Conservation (phyloP, 768 basidiomycete genomes). For the Cystobasidium ongulense region DNA sequence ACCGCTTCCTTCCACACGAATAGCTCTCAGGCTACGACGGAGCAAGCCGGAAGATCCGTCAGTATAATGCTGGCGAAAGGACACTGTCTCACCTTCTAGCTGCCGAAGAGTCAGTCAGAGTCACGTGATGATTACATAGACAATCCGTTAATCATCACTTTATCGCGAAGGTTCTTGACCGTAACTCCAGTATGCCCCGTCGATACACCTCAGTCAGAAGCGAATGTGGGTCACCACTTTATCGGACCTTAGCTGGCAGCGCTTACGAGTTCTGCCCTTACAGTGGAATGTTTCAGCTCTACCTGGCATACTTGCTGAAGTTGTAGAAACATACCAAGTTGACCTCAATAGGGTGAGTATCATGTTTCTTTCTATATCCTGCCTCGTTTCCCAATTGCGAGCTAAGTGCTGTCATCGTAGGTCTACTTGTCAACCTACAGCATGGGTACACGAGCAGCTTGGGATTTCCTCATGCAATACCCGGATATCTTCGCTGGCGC, state of each 20-base stretch:
- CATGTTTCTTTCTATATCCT: neutral
- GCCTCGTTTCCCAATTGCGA: neutral
- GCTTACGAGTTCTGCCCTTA: neutral
- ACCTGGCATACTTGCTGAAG: slow-evolving; percentile 2
- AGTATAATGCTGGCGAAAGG: neutral
- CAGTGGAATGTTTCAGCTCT: neutral
- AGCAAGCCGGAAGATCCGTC: neutral
- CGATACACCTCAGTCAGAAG: slow-evolving; percentile 6
- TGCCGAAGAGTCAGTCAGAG: slow-evolving; percentile 9
- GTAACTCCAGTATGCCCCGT: slow-evolving; percentile 12
- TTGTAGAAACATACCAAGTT: neutral
- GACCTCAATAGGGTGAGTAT: neutral
- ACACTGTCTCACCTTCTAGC: neutral
- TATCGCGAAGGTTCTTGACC: neutral
- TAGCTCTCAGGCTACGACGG: slow-evolving; percentile 23
- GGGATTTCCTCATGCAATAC: neutral
- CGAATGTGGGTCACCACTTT: neutral
- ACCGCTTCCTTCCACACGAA: neutral
- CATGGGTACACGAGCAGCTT: slow-evolving; percentile 5
- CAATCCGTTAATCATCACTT: neutral
- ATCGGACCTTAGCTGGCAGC: too few relatives aligned
- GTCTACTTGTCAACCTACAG: slow-evolving; percentile 11
- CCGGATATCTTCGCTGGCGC: slow-evolving; percentile 18
- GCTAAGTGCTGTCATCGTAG: neutral
- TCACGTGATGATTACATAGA: neutral